A percentile compares a stretch with the other conserved stretches of the same genome.
Evolutionary conservation across 2,329 filamentous ascomycete genomes (phyloP).

Genomic region (Verticillium tricorpus): DNA sequence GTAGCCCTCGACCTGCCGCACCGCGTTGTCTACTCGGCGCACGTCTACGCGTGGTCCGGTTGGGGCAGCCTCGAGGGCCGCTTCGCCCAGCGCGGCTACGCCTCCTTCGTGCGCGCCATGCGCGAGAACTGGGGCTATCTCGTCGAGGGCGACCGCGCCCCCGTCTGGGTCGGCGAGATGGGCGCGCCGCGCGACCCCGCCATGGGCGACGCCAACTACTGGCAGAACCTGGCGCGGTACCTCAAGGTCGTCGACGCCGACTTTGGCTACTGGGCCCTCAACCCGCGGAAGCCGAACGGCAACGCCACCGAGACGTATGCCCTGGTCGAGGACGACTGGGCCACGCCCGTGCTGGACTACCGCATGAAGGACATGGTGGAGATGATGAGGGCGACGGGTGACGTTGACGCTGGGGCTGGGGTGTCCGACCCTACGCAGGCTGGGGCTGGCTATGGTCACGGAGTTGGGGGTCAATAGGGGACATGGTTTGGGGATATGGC

Average conservation of each 20-base stretch:
- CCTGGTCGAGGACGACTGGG: constrained; percentile 60
- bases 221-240: constrained; percentile 57
- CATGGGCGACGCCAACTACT: constrained; percentile 59
- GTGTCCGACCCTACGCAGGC: too few relatives aligned
- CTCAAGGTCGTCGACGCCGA: constrained; percentile 56
- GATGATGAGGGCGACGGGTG: constrained; percentile 33
- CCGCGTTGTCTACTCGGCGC: constrained; percentile 61
- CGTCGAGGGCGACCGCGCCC: constrained; percentile 48
- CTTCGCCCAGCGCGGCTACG: constrained; percentile 56
- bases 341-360: constrained; percentile 58
- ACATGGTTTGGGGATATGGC: too few relatives aligned
- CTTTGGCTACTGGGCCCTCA: constrained; percentile 68
- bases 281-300: constrained; percentile 58
- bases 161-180: constrained; percentile 67
- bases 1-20: constrained; percentile 51
- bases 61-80: constrained; percentile 59
- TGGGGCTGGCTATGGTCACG: too few relatives aligned
- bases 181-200: constrained; percentile 51
- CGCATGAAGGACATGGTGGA: constrained; percentile 57
- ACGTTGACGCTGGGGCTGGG: too few relatives aligned
- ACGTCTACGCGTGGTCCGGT: constrained; percentile 67
- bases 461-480: too few relatives aligned
- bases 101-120: constrained; percentile 60
- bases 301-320: constrained; percentile 57
- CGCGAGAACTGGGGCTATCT: constrained; percentile 63